Evolutionary conservation across 2,329 filamentous ascomycete species (phyloP).

Genomic region (Aphanocladium album): DNA sequence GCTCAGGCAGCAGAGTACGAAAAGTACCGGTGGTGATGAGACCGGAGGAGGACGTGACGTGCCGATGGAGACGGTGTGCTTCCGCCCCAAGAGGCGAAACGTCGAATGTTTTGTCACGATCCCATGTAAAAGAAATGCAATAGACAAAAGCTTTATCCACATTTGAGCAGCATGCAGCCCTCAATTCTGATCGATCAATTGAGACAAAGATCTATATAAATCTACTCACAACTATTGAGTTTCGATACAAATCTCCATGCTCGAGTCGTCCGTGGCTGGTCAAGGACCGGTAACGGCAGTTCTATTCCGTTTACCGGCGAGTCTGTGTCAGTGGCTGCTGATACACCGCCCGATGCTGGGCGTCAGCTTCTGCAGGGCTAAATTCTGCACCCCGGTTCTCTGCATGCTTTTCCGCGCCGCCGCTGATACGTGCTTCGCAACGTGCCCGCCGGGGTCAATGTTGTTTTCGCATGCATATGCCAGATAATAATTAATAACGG

Average conservation of each 20-base stretch:
- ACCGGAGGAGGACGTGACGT: not conserved
- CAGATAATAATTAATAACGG: too few relatives aligned
- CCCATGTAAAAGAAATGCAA: not conserved
- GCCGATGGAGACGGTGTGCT: not conserved
- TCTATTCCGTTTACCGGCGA: not conserved
- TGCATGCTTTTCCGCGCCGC: not conserved
- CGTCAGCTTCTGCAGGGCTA: not conserved
- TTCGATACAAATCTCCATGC: not conserved
- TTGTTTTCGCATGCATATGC: too few relatives aligned
- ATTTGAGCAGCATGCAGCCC: not conserved
- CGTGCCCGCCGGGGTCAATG: too few relatives aligned
- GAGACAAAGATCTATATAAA: not conserved
- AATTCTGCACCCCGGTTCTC: not conserved
- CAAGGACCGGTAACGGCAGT: not conserved
- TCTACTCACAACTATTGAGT: not conserved
- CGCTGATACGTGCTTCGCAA: too few relatives aligned
- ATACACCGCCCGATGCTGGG: not conserved
- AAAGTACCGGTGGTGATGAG: slow-evolving; percentile 35
- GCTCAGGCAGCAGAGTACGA: slow-evolving; percentile 62
- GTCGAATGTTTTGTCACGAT: not conserved
- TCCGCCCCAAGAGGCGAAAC: not conserved
- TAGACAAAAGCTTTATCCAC: not conserved
- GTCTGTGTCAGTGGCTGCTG: not conserved
- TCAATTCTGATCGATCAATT: not conserved
- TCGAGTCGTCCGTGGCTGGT: not conserved